Conservation (phyloP, 768 basidiomycete genomes). For the Strobilomyces confusus region DNA sequence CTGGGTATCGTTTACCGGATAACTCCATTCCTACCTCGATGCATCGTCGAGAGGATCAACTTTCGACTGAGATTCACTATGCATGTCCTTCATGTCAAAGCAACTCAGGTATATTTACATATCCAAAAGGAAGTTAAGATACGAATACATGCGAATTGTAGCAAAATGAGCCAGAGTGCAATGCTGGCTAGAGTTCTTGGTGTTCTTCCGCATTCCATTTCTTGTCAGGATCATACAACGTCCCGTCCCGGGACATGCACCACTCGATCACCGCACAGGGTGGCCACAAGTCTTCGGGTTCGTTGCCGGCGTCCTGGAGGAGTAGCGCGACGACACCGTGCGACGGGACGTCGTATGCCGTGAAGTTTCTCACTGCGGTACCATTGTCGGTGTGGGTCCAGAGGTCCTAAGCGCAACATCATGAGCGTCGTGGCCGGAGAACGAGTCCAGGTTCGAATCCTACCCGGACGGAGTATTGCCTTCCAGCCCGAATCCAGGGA, state of each 20-base stretch:
- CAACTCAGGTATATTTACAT: neutral
- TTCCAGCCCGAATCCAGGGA: constrained; percentile 65
- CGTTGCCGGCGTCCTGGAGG: constrained; percentile 62
- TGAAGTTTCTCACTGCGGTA: constrained; percentile 58
- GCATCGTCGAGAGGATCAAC: neutral
- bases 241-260: constrained; percentile 61
- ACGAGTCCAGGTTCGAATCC: constrained; percentile 14
- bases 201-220: constrained; percentile 21
- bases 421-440: neutral
- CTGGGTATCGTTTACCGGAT: constrained; percentile 24
- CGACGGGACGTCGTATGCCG: constrained; percentile 49
- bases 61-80: neutral
- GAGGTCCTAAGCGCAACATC: constrained; percentile 47
- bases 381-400: constrained; percentile 73
- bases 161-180: neutral
- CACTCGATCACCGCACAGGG: constrained; percentile 53
- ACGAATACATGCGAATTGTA: neutral
- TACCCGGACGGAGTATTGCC: constrained; percentile 62
- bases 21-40: neutral
- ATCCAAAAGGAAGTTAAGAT: neutral
- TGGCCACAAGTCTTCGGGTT: constrained; percentile 55
- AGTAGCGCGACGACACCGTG: constrained; percentile 70
- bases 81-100: neutral
- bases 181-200: neutral
- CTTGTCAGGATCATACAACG: constrained; percentile 30